These are phyloP conservation scores for Hysterangium stoloniferum DNA, from an alignment of 768 basidiomycete genomes.

Conservation along the genomic window DNA sequence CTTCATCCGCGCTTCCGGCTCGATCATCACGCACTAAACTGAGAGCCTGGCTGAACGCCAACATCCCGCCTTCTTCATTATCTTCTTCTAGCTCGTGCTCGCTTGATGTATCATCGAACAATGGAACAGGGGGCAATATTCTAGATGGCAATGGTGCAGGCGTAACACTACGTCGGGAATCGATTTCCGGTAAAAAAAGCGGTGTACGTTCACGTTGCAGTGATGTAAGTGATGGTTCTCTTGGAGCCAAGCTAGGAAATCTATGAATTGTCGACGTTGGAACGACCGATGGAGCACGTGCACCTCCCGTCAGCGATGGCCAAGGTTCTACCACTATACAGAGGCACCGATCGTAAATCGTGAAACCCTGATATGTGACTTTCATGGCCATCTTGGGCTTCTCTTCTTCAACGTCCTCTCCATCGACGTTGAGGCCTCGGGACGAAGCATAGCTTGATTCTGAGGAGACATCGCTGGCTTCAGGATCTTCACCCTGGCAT, in stretches of 20 bases:
- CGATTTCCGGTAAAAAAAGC: slow-evolving; percentile 63
- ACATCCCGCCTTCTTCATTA: slow-evolving; percentile 46
- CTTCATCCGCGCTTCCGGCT: slow-evolving; percentile 64
- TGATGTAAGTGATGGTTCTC: slow-evolving; percentile 19
- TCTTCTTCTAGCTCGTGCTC: slow-evolving; percentile 26
- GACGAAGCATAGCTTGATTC: too few relatives aligned
- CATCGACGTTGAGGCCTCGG: slow-evolving; percentile 32
- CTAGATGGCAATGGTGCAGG: slow-evolving; percentile 28
- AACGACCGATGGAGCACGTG: slow-evolving; percentile 26
- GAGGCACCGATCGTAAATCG: slow-evolving; percentile 62
- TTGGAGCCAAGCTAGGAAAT: slow-evolving; percentile 28
- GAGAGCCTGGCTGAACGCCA: slow-evolving; percentile 70
- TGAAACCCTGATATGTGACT: slow-evolving; percentile 64
- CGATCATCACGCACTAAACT: slow-evolving; percentile 47
- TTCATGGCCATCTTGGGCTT: slow-evolving; percentile 67
- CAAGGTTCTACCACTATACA: slow-evolving; percentile 82
- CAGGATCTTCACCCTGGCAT: too few relatives aligned
- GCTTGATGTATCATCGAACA: slow-evolving; percentile 31
- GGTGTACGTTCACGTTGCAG: slow-evolving; percentile 49
- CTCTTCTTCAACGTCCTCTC: slow-evolving; percentile 48
- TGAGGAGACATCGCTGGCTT: too few relatives aligned
- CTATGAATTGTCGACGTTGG: slow-evolving; percentile 21
- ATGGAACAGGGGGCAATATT: slow-evolving; percentile 33
- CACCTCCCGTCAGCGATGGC: slow-evolving; percentile 40
- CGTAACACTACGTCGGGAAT: slow-evolving; percentile 33